phyloP scores from a whole-genome alignment of 768 basidiomycete species.

The Xerocomus potaroensis region DNA sequence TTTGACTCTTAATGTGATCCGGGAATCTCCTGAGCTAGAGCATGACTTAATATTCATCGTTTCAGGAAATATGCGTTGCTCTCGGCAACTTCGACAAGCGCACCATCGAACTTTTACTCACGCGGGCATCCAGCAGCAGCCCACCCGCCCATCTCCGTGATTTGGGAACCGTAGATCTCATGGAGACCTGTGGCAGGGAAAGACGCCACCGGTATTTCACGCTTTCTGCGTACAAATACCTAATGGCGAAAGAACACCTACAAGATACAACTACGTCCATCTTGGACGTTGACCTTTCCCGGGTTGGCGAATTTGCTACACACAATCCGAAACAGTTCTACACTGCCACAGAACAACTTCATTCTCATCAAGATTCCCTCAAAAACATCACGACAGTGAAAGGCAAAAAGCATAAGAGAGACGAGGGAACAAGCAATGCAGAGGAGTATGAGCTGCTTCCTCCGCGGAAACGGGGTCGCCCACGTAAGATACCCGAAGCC shows the following conservation, averaged over 20 bases:
- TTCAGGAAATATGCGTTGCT: slow-evolving; percentile 57
- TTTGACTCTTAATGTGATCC: slow-evolving; percentile 64
- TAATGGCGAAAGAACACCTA: slow-evolving; percentile 63
- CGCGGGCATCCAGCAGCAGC: slow-evolving; percentile 56
- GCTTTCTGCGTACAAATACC: slow-evolving; percentile 56
- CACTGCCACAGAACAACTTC: slow-evolving; percentile 37
- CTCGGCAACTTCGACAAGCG: slow-evolving; percentile 75
- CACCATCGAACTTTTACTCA: slow-evolving; percentile 76
- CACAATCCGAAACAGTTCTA: slow-evolving; percentile 54
- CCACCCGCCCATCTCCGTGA: slow-evolving; percentile 73
- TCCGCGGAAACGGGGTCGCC: slow-evolving; percentile 50
- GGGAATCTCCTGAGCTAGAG: neutral
- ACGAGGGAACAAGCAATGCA: slow-evolving; percentile 19
- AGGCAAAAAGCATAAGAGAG: slow-evolving; percentile 30
- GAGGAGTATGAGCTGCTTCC: slow-evolving; percentile 18
- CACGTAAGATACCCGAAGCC: slow-evolving; percentile 38
- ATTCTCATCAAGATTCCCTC: slow-evolving; percentile 47
- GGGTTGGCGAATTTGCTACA: slow-evolving; percentile 52
- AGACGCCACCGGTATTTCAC: slow-evolving; percentile 85
- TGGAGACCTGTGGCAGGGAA: slow-evolving; percentile 83
- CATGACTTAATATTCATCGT: slow-evolving; percentile 5
- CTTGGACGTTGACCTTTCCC: slow-evolving; percentile 42
- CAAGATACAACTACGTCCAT: slow-evolving; percentile 45
- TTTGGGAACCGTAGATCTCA: slow-evolving; percentile 61
- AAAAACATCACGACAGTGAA: slow-evolving; percentile 28